Evolutionary conservation across 1,284 basidiomycete genomes (phyloP).

Genomic region (Ganoderma lingzhi): DNA sequence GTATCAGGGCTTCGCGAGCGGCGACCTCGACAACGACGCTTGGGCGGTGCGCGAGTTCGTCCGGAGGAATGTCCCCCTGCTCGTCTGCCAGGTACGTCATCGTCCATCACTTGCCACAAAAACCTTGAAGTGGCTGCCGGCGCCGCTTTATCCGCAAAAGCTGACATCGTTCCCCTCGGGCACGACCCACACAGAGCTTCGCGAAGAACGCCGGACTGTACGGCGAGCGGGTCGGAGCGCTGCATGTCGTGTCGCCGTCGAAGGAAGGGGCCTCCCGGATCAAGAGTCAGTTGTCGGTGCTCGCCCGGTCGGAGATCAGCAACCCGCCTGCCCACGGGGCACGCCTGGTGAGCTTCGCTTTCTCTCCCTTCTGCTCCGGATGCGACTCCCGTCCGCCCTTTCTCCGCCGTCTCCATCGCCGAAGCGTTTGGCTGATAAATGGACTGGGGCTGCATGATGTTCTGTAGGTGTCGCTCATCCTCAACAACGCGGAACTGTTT

Average conservation of each 20-base stretch:
- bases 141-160: neutral
- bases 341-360: slow-evolving; percentile 64
- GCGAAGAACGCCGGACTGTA: slow-evolving; percentile 97
- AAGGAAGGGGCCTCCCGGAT: slow-evolving; percentile 76
- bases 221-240: slow-evolving; percentile 88
- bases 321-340: slow-evolving; percentile 94
- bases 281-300: slow-evolving; percentile 86
- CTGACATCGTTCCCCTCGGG: neutral
- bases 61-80: slow-evolving; percentile 74
- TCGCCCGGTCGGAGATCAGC: slow-evolving; percentile 92
- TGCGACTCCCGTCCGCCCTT: slow-evolving; percentile 2
- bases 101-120: neutral
- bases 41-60: slow-evolving; percentile 84
- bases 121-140: neutral
- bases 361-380: neutral
- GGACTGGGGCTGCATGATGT: neutral
- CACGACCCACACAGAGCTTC: slow-evolving; percentile 72
- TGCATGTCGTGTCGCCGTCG: slow-evolving; percentile 76
- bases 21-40: slow-evolving; percentile 81
- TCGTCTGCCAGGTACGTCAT: slow-evolving; percentile 82
- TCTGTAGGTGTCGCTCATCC: slow-evolving; percentile 75
- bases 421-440: slow-evolving; percentile 24
- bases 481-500: slow-evolving; percentile 79
- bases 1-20: slow-evolving; percentile 94
- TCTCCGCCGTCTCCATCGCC: neutral